Percentiles rank a stretch among this genome's conserved stretches.
Evolutionary conservation across 441 rosid genomes (phyloP).

Genomic region (Adansonia madagascariensis): DNA sequence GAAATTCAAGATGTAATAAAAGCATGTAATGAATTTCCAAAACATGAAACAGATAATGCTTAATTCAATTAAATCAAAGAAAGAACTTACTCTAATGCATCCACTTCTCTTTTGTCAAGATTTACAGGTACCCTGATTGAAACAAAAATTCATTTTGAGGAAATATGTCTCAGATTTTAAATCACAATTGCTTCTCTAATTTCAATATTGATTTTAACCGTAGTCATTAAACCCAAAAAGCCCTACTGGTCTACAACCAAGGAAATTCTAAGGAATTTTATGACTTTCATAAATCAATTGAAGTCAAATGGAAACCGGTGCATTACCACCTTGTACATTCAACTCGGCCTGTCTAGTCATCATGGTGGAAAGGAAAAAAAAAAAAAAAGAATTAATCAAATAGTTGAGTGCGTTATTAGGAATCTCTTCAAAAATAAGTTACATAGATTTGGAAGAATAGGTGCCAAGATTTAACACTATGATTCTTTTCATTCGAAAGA

Average conservation of each 20-base stretch:
- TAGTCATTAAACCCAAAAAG: background rate
- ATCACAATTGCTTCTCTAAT: background rate
- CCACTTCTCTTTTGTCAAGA: constrained; percentile 72
- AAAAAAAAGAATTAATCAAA: background rate
- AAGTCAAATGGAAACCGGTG: constrained; percentile 1
- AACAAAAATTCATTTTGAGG: background rate
- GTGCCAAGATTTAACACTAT: background rate
- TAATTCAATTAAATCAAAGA: background rate
- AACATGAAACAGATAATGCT: background rate
- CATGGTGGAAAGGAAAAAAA: constrained; percentile 50
- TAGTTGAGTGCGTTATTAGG: background rate
- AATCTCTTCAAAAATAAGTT: background rate
- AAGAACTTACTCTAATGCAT: constrained; percentile 57
- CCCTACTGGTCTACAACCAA: background rate
- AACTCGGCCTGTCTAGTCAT: constrained; percentile 86
- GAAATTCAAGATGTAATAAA: background rate
- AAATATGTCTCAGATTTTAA: constrained; percentile 1
- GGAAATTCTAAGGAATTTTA: background rate
- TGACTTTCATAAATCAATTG: background rate
- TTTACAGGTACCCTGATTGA: constrained; percentile 67
- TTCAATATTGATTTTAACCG: background rate
- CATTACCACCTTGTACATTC: constrained; percentile 80
- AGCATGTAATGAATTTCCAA: background rate
- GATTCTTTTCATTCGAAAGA: background rate
- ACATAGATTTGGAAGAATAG: background rate